phyloP scores from a whole-genome alignment of 2,329 filamentous ascomycete genomes.

The Xylariomycetidae sp. region DNA sequence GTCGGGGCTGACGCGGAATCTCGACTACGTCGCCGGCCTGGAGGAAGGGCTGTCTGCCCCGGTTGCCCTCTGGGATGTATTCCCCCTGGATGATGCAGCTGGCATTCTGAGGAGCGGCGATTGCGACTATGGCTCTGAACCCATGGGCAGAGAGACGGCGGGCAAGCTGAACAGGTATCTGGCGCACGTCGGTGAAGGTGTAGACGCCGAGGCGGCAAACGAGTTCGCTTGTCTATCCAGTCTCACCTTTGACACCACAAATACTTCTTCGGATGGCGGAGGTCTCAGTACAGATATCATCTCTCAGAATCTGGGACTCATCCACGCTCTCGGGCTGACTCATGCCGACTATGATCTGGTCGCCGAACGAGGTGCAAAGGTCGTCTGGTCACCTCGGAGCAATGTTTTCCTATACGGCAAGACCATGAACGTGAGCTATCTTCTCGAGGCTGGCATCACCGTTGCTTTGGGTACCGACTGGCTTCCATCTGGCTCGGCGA shows the following conservation, averaged over 20 bases:
- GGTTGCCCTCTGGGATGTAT: constrained; percentile 17
- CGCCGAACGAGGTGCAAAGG: constrained; percentile 20
- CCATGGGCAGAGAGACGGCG: constrained; percentile 11
- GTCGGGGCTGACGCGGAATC: constrained; percentile 22
- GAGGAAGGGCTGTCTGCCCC: constrained; percentile 14
- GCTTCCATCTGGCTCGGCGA: constrained; percentile 23
- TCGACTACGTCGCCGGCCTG: constrained; percentile 21
- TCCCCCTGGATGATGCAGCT: constrained; percentile 19
- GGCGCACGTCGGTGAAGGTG: constrained; percentile 24
- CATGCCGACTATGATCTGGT: constrained; percentile 19
- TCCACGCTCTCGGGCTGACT: constrained; percentile 22
- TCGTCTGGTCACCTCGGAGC: constrained; percentile 26
- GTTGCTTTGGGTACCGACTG: constrained; percentile 27
- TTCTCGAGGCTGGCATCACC: constrained; percentile 20
- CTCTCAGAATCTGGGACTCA: constrained; percentile 18
- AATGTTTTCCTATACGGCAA: constrained; percentile 25
- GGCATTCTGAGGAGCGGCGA: constrained; percentile 20
- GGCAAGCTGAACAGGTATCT: constrained; percentile 17
- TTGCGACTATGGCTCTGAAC: constrained; percentile 21
- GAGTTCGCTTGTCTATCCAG: constrained; percentile 25
- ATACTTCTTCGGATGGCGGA: constrained; percentile 11
- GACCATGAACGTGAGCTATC: constrained; percentile 20
- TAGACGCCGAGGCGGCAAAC: constrained; percentile 21
- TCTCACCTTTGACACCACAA: constrained; percentile 18
- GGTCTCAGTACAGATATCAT: constrained; percentile 23